These are phyloP conservation scores for Diaporthe citri DNA, from an alignment of 2,329 filamentous ascomycete genomes.

Conservation along the genomic window DNA sequence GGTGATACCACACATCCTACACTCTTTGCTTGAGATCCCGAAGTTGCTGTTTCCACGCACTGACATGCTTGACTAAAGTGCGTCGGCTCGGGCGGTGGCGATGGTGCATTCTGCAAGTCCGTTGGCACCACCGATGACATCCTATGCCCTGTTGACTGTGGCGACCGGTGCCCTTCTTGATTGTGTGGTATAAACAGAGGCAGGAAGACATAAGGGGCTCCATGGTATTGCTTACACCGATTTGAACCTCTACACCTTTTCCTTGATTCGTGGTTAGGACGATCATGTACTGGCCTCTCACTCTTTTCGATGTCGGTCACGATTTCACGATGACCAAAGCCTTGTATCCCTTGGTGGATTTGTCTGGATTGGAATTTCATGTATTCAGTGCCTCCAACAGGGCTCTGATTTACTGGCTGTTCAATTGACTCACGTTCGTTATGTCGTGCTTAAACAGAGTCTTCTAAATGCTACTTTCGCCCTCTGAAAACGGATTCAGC, in stretches of 20 bases:
- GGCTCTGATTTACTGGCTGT: too few species aligned
- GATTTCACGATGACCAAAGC: background rate
- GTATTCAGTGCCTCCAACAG: background rate
- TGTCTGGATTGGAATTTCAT: background rate
- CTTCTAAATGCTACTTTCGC: background rate
- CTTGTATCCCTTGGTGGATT: background rate
- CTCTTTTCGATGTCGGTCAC: background rate
- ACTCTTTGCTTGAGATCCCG: background rate
- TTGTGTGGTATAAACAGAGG: too few species aligned
- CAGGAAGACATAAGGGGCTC: background rate
- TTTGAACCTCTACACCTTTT: too few species aligned
- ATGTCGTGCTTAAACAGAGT: background rate
- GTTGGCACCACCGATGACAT: constrained; percentile 4
- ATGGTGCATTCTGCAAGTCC: constrained; percentile 8
- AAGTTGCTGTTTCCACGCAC: background rate
- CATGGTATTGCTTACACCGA: too few species aligned
- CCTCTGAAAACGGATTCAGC: background rate
- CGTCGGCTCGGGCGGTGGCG: constrained; percentile 3
- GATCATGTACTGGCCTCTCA: background rate
- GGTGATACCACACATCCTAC: background rate
- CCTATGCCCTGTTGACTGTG: constrained; percentile 10
- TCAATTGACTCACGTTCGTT: too few species aligned
- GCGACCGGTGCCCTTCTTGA: constrained; percentile 7
- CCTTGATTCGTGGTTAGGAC: too few species aligned
- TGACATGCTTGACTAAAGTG: constrained; percentile 1